Percentiles rank a stretch among this genome's conserved stretches.
Conservation (phyloP, 352 stramenopile genomes). For the Sclerospora graminicola region DNA sequence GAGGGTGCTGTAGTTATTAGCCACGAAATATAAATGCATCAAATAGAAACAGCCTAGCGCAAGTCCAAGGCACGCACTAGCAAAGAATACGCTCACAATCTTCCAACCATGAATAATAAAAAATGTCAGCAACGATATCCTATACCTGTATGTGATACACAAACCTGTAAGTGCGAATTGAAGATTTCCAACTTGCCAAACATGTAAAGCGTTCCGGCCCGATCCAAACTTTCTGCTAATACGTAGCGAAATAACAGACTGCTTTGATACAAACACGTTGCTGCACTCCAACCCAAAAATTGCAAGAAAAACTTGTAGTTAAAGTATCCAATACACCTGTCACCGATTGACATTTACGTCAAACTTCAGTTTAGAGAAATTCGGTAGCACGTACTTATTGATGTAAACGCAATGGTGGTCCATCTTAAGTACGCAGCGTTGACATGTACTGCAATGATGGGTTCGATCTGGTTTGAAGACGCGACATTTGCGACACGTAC, state of each 20-base stretch:
- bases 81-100: constrained; percentile 63
- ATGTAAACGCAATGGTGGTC: constrained; percentile 86
- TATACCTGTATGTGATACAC: not conserved
- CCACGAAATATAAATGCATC: constrained; percentile 63
- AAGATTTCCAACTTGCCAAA: constrained; percentile 42
- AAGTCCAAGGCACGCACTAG: constrained; percentile 46
- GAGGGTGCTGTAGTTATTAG: constrained; percentile 72
- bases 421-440: constrained; percentile 79
- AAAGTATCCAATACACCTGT: constrained; percentile 77
- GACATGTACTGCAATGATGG: constrained; percentile 75
- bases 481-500: constrained; percentile 70
- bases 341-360: not conserved
- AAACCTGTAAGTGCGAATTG: constrained; percentile 55
- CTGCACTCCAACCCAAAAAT: constrained; percentile 69
- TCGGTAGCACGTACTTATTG: constrained; percentile 57
- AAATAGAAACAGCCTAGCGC: constrained; percentile 67
- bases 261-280: constrained; percentile 59
- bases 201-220: constrained; percentile 39
- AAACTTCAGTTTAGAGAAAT: not conserved
- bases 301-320: constrained; percentile 88
- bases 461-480: constrained; percentile 66
- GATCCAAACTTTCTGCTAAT: constrained; percentile 42
- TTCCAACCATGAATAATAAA: constrained; percentile 18
- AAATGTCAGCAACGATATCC: not conserved
- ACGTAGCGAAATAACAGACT: constrained; percentile 57